Base-by-base conservation (phyloP, 768 basidiomycete genomes). In the Paxillus rubicundulus region DNA sequence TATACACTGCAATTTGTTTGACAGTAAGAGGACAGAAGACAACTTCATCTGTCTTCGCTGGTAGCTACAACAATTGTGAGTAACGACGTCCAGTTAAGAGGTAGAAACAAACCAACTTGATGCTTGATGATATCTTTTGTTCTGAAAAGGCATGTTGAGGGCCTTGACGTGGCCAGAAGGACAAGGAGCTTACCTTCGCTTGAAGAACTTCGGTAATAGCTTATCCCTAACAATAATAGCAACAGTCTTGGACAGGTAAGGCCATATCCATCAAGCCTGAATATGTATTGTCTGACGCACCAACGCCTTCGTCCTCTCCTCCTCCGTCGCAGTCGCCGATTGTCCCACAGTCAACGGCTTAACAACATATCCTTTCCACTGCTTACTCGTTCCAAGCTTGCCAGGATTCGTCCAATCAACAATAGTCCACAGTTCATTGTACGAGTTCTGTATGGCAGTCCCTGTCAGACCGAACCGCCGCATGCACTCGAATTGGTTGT, bases 351-450 rank as follows among this genome's bases (percentile, higher is more conserved):
- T 82, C 58, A 93, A 69, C 0, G 90, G 92, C 39, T 78, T 76
- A 16, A 80, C 78, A 4, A 97, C 79, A 56, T 78, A 86, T 4
- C 77, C 76, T 40, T 84, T 79, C 93, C 94, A 98, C 56, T 98
- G 84, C 30, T 76, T 77, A 24, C 72, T 64, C 0, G 82, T 84
- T 0, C 95, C 96, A 9, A 96, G 68, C 21, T 74, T 73, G 0
- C 86, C 89, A 0, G 93, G 92, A 54, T 86, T 88, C n/a, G 87
- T 87, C 89, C 92, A 98, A 63, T 96, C 84, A 30, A 98, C 71
- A 32, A 99, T 84, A 1, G 91, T 89, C 89, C 92, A 95, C 59
- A 98, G 74, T 66, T 98, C 96, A 39, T 82, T 79, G 63, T 95
- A 94, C 1, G 84, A 81, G 60, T 98, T 99, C 63, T 98, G 96